phyloP scores from a whole-genome alignment of 2,329 filamentous ascomycete genomes.

The Beauveria sp. region DNA sequence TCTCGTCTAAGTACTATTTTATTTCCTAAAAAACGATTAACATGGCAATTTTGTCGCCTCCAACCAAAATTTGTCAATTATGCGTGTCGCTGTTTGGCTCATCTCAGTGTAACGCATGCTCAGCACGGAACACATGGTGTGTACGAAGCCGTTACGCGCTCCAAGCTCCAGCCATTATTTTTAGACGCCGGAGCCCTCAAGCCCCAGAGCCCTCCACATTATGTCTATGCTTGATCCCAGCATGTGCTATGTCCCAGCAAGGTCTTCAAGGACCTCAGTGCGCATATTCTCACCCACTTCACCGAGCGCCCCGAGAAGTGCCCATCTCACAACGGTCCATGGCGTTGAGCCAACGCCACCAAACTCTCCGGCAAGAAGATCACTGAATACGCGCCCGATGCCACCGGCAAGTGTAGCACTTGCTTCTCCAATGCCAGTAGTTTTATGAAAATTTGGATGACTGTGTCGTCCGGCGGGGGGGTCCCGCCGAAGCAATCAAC shows the following conservation, averaged over 20 bases:
- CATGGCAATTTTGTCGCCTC: too few species aligned
- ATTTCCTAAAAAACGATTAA: too few species aligned
- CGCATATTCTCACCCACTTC: conserved; percentile 91
- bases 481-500: conserved; percentile 62
- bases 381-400: conserved; percentile 63
- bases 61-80: too few species aligned
- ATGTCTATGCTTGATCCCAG: too few species aligned
- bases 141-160: too few species aligned
- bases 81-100: too few species aligned
- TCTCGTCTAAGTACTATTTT: not conserved
- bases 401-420: conserved; percentile 91
- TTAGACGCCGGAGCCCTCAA: too few species aligned
- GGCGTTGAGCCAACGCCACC: conserved; percentile 88
- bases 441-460: conserved; percentile 95
- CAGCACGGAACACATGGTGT: too few species aligned
- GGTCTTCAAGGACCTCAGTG: conserved; percentile 84
- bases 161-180: too few species aligned
- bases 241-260: conserved; percentile 40
- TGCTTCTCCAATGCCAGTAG: conserved; percentile 91
- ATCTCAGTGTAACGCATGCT: too few species aligned
- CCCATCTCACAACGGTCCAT: conserved; percentile 80
- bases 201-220: too few species aligned
- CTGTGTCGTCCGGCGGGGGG: conserved; percentile 64
- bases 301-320: conserved; percentile 89
- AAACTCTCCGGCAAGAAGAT: conserved; percentile 68